A percentile compares a stretch with the other conserved stretches of the same genome.
phyloP scores from a whole-genome alignment of 352 stramenopile species.

The Phytophthora crassamura region DNA sequence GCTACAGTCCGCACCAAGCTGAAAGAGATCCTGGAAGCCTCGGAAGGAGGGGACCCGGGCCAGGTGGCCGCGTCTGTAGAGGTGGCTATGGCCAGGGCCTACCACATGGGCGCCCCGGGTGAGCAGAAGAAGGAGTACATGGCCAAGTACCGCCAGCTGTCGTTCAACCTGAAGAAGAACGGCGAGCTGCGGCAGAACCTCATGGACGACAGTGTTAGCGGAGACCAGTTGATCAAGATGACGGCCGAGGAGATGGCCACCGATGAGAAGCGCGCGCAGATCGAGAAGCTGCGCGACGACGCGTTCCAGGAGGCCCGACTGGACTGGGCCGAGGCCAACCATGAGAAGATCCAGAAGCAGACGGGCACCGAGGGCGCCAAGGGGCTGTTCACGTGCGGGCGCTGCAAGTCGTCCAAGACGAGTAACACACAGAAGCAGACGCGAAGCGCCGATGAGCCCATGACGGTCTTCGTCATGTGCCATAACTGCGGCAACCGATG shows the following conservation, averaged over 20 bases:
- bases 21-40: conserved; percentile 72
- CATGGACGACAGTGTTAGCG: conserved; percentile 69
- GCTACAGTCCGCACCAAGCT: conserved; percentile 83
- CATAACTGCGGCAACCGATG: conserved; percentile 97
- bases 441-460: conserved; percentile 97
- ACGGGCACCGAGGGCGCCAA: conserved; percentile 77
- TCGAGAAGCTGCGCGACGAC: conserved; percentile 83
- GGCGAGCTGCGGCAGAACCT: conserved; percentile 76
- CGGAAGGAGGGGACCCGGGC: conserved; percentile 54
- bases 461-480: conserved; percentile 98
- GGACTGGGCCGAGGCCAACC: conserved; percentile 91
- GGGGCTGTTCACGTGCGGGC: conserved; percentile 91
- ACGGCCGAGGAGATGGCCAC: conserved; percentile 86
- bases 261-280: conserved; percentile 86
- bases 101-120: conserved; percentile 66
- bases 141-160: conserved; percentile 88
- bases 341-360: conserved; percentile 93
- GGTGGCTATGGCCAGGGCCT: conserved; percentile 76
- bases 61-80: conserved; percentile 75
- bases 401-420: conserved; percentile 96
- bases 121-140: conserved; percentile 92
- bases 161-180: conserved; percentile 94
- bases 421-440: conserved; percentile 98
- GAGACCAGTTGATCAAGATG: conserved; percentile 86
- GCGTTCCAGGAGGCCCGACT: conserved; percentile 86